Conservation (phyloP, 1,284 basidiomycete species). For the Naganishia sp. region DNA sequence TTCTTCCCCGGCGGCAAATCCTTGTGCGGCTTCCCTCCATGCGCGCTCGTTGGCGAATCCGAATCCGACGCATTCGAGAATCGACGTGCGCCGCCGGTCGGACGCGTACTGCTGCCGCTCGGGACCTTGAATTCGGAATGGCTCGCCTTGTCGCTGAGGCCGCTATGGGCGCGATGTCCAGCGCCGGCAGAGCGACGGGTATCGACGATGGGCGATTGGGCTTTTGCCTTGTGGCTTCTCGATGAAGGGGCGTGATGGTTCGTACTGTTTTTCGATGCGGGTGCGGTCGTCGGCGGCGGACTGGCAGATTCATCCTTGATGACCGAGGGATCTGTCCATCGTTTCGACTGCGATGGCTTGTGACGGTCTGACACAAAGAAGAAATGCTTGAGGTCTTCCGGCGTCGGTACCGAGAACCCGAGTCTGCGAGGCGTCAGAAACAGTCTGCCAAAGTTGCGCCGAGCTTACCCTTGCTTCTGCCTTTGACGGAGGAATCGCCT, state of each 20-base stretch:
- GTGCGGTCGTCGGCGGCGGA: conserved; percentile 1
- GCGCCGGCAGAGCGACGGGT: conserved; percentile 12
- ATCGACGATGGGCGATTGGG: conserved; percentile 17
- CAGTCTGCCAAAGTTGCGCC: conserved; percentile 10
- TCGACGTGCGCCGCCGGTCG: conserved; percentile 5
- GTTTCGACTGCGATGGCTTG: conserved; percentile 52
- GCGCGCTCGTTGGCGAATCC: conserved; percentile 1
- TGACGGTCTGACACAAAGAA: conserved; percentile 42
- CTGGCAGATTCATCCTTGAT: conserved; percentile 25
- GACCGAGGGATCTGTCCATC: conserved; percentile 40
- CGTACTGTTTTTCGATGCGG: background rate
- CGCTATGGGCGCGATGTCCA: conserved; percentile 17
- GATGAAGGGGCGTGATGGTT: background rate
- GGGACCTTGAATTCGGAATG: conserved; percentile 20
- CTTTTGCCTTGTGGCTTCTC: conserved; percentile 24
- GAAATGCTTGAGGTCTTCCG: conserved; percentile 44
- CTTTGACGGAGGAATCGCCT: conserved; percentile 62
- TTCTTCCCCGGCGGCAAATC: conserved; percentile 62
- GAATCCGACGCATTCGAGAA: conserved; percentile 16
- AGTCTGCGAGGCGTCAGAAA: conserved; percentile 14
- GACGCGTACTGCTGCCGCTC: background rate
- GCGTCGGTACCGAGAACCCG: conserved; percentile 46
- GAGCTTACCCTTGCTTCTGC: conserved; percentile 44
- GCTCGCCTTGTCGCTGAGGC: conserved; percentile 15
- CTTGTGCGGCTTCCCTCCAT: conserved; percentile 16